phyloP scores from a whole-genome alignment of 495 filamentous ascomycete species.

The Aspergillus nidulans region DNA sequence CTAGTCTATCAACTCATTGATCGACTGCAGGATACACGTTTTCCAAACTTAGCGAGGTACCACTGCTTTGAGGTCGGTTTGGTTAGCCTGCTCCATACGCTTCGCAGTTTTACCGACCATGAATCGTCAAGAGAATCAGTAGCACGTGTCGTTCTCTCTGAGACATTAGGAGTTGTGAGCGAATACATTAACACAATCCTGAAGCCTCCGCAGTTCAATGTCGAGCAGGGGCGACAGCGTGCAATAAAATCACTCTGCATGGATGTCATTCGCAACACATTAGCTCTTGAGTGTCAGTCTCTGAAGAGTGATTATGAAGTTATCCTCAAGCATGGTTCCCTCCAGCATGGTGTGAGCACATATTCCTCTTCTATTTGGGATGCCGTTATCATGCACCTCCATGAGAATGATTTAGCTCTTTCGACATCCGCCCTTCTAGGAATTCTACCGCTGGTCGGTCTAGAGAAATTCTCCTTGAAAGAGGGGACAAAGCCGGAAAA shows the following conservation, averaged over 20 bases:
- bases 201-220: constrained; percentile 34
- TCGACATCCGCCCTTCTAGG: constrained; percentile 69
- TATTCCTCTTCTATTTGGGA: constrained; percentile 73
- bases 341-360: constrained; percentile 64
- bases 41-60: constrained; percentile 39
- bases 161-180: constrained; percentile 48
- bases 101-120: constrained; percentile 49
- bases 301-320: constrained; percentile 67
- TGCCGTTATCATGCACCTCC: constrained; percentile 62
- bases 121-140: constrained; percentile 46
- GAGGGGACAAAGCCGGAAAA: constrained; percentile 49
- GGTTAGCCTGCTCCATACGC: constrained; percentile 43
- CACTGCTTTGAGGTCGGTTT: constrained; percentile 52
- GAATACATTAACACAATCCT: constrained; percentile 45
- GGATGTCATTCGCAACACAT: constrained; percentile 63
- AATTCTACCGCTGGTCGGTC: constrained; percentile 58
- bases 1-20: constrained; percentile 66
- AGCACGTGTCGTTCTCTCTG: constrained; percentile 49
- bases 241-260: constrained; percentile 43
- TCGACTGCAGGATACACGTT: constrained; percentile 52
- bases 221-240: constrained; percentile 33
- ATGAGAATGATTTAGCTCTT: constrained; percentile 57
- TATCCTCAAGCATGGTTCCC: constrained; percentile 50
- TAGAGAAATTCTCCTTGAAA: constrained; percentile 64
- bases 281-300: constrained; percentile 71